These are phyloP conservation scores for Talaromyces trachyspermus DNA, from an alignment of 495 filamentous ascomycete genomes.

Conservation along the genomic window DNA sequence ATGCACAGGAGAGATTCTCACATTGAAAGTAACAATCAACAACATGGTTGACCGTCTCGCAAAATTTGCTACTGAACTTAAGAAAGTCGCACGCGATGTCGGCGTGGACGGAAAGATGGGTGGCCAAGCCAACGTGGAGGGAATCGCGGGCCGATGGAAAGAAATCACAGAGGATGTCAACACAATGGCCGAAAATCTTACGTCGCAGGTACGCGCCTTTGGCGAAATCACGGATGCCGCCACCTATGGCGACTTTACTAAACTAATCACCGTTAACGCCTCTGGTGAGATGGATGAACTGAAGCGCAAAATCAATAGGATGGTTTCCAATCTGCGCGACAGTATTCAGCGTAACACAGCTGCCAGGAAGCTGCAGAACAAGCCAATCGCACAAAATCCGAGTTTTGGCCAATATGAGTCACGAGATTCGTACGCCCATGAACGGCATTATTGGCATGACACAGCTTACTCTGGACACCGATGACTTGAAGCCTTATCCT, in stretches of 20 bases:
- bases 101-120: conserved; percentile 99
- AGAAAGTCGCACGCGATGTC: conserved; percentile 92
- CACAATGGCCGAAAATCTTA: conserved; percentile 97
- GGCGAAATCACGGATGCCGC: conserved; percentile 96
- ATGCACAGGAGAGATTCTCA: conserved; percentile 93
- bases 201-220: conserved; percentile 95
- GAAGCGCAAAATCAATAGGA: conserved; percentile 98
- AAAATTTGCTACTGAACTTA: conserved; percentile 94
- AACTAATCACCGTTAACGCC: conserved; percentile 95
- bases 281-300: conserved; percentile 99
- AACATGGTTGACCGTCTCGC: conserved; percentile 97
- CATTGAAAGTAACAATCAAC: conserved; percentile 95
- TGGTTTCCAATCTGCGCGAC: conserved; percentile 93
- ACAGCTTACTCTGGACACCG: conserved; percentile 91
- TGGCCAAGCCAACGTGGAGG: conserved; percentile 91
- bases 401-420: conserved; percentile 99
- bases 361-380: conserved; percentile 90
- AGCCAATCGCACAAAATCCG: conserved; percentile 97
- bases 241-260: conserved; percentile 93
- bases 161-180: conserved; percentile 98
- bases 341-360: conserved; percentile 97
- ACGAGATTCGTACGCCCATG: conserved; percentile 98
- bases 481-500: conserved; percentile 83
- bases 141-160: conserved; percentile 92
- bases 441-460: conserved; percentile 87